Base-by-base conservation (phyloP, 1,284 basidiomycete species). In the Blastosporella zonata region DNA sequence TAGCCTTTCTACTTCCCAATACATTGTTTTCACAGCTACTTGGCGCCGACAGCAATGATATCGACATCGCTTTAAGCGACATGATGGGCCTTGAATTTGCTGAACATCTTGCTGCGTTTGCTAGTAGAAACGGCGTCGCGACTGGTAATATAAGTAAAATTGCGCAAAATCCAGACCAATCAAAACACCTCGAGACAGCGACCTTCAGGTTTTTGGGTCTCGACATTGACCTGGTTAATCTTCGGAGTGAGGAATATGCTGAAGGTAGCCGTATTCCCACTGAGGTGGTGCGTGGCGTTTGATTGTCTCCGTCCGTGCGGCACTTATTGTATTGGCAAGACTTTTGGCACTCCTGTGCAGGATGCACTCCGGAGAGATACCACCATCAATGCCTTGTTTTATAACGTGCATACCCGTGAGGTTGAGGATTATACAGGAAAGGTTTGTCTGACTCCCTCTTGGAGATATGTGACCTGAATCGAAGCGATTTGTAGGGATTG, bases 181-280 rank as follows among this genome's bases (percentile, higher is more conserved):
- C 92, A 47, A 99, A 99, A 67, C 97, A 98, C 68, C 78, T 99
- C 28, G 96, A 99, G 69, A 98, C 97, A 0, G 96, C 94, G 0
- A 89, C 88, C n/a, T 89, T 93, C 25, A 82, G 79, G 25, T 74
- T 99, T 21, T 75, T 93, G 42, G 94, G 82, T 2, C 72, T 92
- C 39, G 91, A 94, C 50, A 75, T 99, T 45, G 97, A 99, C 67
- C 88, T 98, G 60, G 97, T 99, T 9, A 98, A 98, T 62, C 73
- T 99, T 40, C 75, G 97, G 50, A 91, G 86, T 54, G 97, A 98
- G 67, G 93, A 90, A 57, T 99, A 99, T 67, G 83, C 92, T 0
- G 78, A 82, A 31, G 77, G 82, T 43, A 95, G 89, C 65, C 79
- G 97, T 1, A 99, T 99, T 46, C 97, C 97, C 0, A 87, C 84